Base-by-base conservation (phyloP, 2,329 filamentous ascomycete species). In the Colletotrichum tabaci region DNA sequence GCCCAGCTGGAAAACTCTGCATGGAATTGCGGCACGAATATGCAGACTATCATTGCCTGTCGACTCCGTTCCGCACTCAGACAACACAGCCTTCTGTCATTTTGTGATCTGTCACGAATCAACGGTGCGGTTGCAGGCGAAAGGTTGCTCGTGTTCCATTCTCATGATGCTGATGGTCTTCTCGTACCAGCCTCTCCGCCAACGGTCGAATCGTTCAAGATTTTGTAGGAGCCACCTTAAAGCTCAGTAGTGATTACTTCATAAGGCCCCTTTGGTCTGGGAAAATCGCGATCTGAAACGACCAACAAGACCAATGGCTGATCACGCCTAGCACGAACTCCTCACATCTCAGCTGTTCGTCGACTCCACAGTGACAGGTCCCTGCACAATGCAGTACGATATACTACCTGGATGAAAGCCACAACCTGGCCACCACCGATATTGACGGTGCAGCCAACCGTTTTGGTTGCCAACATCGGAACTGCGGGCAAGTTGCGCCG, bases 1-100 rank as follows among this genome's bases (percentile, higher is more conserved):
- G 66, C 69, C 69, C 69, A 71, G 65, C 60, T 49, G 65, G 69
- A 71, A 71, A 71, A 71, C 66, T 69, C 66, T 72, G 70, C 70
- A 72, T 66, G n/a, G 67, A 40, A 47, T 66, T 61, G 70, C 70
- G 61, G 66, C 66, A 72, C 61, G 66, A 52, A 46, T 49, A 64
- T 71, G 69, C 65, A 69, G 18, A 44, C 65, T 68, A 35, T 71
- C 53, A 64, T 47, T 47, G 35, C 60, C 52, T 47, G 60, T 30
- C 52, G 69, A 49, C 52, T 68, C 40, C 58, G 55, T 71, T 68
- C 69, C 47, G 13, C n/a, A 49, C 65, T 60, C 58, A 58, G 42
- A 53, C 50, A 63, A 46, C 35, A 30, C 26, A 53, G 30, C 42
- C n/a, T 60, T 68, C 52, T 42, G 58, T 71, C 58, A 53, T 10